phyloP scores from a whole-genome alignment of 1,284 basidiomycete genomes.

The Retiboletus flavoniger region DNA sequence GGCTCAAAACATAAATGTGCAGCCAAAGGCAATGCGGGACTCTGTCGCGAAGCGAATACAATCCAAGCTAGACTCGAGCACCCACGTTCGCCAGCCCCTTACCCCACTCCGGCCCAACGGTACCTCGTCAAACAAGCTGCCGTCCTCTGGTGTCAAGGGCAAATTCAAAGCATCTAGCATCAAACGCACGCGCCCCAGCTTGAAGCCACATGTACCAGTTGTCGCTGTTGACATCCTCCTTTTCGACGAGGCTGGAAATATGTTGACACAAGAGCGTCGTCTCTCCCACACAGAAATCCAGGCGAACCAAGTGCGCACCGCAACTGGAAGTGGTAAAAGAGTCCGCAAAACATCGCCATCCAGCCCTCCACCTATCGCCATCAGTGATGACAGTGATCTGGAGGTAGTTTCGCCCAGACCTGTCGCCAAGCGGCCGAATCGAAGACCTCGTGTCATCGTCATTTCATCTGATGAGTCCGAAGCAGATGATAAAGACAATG shows the following conservation, averaged over 20 bases:
- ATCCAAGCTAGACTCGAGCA: slow-evolving; percentile 15
- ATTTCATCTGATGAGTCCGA: slow-evolving; percentile 49
- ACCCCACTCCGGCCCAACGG: slow-evolving; percentile 31
- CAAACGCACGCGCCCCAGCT: slow-evolving; percentile 34
- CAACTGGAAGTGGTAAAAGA: slow-evolving; percentile 9
- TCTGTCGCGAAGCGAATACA: slow-evolving; percentile 12
- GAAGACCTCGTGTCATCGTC: slow-evolving; percentile 29
- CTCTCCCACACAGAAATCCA: slow-evolving; percentile 41
- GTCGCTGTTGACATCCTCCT: slow-evolving; percentile 67
- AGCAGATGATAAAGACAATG: slow-evolving; percentile 12
- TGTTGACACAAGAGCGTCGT: slow-evolving; percentile 55
- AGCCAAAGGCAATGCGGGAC: slow-evolving; percentile 8
- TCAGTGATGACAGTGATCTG: slow-evolving; percentile 32
- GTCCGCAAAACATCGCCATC: neutral
- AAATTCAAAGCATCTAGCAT: slow-evolving; percentile 30
- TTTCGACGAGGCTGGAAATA: slow-evolving; percentile 56
- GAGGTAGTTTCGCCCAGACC: slow-evolving; percentile 19
- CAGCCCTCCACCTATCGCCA: slow-evolving; percentile 16
- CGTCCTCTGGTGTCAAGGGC: slow-evolving; percentile 15
- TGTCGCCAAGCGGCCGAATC: slow-evolving; percentile 19
- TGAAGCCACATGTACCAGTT: slow-evolving; percentile 45
- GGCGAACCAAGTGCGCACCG: slow-evolving; percentile 24
- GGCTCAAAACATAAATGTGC: slow-evolving; percentile 15
- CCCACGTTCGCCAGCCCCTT: slow-evolving; percentile 28
- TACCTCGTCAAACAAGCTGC: slow-evolving; percentile 4